Base-by-base conservation (phyloP, 164 flowering plant species). In the Liquidambar formosana region DNA sequence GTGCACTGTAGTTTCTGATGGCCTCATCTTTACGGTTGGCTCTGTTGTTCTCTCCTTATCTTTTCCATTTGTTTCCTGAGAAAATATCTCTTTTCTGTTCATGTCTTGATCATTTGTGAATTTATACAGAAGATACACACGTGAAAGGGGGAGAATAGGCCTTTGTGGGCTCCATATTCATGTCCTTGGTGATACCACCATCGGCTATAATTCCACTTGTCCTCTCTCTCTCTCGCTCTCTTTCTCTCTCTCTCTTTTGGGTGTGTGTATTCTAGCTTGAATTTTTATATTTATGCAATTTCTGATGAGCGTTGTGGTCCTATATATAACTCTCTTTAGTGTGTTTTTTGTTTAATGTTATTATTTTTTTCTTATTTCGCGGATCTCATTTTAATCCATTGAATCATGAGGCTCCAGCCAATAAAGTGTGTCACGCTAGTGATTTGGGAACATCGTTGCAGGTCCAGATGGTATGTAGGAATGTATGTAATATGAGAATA, bases 181-280 rank as follows among this genome's bases (percentile, higher is more conserved):
- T 61, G 88, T 97, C 46, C 86, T 93, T 57, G 97, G 98, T 1
- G 98, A 93, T 73, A 93, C 98, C 73, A 82, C 95, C 75, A 93
- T 91, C 68, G 98, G 98, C 60, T 93, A 97, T 83, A 89, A 76
- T 53, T 91, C 98, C 70, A 93, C 97, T 71, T 95, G 97, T 92
- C 19, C 63, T 49, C 38, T 65, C 49, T 44, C 51, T 59, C 47
- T 49, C 51, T 15, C n/a, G n/a, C n/a, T n/a, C 25, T 65, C 41
- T 57, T 14, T 22, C 18, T 25, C 66, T 47, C n/a, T 57, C 13
- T 58, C 33, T n/a, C 13, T 53, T 3, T 61, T 6, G 41, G 41
- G 41, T 33, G 41, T 33, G 41, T 6, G 41, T 33, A 33, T 33
- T 33, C 41, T 2, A 33, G 41, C 41, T 33, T 33, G 41, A 33